Conservation (phyloP, 2,329 filamentous ascomycete genomes). For the Colletotrichum sp. region DNA sequence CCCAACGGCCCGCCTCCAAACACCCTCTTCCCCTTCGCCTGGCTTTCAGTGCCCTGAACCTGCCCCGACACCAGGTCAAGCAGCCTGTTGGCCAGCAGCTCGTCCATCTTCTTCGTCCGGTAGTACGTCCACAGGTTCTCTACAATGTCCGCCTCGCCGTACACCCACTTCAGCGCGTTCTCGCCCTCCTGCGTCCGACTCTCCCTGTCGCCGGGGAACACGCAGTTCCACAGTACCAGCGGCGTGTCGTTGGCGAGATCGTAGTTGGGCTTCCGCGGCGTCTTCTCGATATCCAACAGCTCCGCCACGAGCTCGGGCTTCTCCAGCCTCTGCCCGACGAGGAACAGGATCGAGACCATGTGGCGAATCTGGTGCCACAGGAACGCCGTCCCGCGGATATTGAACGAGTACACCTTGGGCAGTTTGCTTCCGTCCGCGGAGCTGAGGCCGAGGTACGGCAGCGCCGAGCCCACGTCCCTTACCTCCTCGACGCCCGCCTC, state of each 20-base stretch:
- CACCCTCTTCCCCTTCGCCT: conserved; percentile 32
- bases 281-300: conserved; percentile 74
- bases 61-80: conserved; percentile 64
- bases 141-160: conserved; percentile 68
- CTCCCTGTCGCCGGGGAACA: conserved; percentile 68
- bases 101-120: conserved; percentile 87
- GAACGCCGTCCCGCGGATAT: conserved; percentile 89
- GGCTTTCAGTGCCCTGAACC: neutral
- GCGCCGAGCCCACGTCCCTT: conserved; percentile 52
- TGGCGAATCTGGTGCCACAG: conserved; percentile 98
- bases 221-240: conserved; percentile 94
- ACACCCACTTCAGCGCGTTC: conserved; percentile 78
- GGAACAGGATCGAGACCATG: conserved; percentile 91
- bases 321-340: conserved; percentile 89
- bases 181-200: conserved; percentile 33
- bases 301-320: conserved; percentile 72
- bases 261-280: conserved; percentile 82
- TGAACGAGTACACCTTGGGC: conserved; percentile 84
- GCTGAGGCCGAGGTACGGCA: conserved; percentile 57
- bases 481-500: conserved; percentile 80
- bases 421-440: conserved; percentile 24
- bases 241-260: conserved; percentile 90
- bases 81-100: conserved; percentile 78
- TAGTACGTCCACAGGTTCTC: conserved; percentile 83
- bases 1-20: conserved; percentile 63